These are phyloP conservation scores for Apostasia ramifera DNA, from an alignment of 106 monocot species.

Conservation along the genomic window DNA sequence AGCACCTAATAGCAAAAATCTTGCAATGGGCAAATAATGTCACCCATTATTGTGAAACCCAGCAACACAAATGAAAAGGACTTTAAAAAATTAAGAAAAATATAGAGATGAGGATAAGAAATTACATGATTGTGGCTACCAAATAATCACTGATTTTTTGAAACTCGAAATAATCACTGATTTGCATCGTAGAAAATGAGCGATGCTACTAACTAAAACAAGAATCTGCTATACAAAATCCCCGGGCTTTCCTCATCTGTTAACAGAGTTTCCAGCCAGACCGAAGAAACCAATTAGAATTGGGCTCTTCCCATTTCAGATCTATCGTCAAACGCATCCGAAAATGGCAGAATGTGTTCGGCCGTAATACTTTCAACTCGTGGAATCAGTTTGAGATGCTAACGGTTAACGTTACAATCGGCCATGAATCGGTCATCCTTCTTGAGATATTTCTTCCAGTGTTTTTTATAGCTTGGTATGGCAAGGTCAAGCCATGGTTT, in stretches of 20 bases:
- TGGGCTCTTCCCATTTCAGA: not conserved
- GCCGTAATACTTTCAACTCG: not conserved
- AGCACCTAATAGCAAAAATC: no score
- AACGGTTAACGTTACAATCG: constrained; percentile 57
- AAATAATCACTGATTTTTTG: not conserved
- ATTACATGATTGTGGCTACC: not conserved
- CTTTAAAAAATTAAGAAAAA: no score
- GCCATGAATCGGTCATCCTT: constrained; percentile 42
- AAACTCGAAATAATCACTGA: not conserved
- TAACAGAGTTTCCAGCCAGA: not conserved
- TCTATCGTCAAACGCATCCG: not conserved
- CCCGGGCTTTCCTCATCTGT: not conserved
- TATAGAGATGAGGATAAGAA: no score
- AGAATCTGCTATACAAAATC: not conserved
- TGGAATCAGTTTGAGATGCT: not conserved
- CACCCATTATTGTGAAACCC: no score
- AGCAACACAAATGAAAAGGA: no score
- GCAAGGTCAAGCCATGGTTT: constrained; percentile 72
- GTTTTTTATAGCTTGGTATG: constrained; percentile 40
- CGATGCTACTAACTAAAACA: not conserved
- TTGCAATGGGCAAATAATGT: no score
- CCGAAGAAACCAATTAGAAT: not conserved
- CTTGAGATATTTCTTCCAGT: constrained; percentile 61
- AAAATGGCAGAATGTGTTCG: not conserved
- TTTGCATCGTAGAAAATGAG: not conserved